A percentile compares a stretch with the other conserved stretches of the same genome.
Conservation (phyloP, 164 flowering plant species). For the Vitis amurensis region DNA sequence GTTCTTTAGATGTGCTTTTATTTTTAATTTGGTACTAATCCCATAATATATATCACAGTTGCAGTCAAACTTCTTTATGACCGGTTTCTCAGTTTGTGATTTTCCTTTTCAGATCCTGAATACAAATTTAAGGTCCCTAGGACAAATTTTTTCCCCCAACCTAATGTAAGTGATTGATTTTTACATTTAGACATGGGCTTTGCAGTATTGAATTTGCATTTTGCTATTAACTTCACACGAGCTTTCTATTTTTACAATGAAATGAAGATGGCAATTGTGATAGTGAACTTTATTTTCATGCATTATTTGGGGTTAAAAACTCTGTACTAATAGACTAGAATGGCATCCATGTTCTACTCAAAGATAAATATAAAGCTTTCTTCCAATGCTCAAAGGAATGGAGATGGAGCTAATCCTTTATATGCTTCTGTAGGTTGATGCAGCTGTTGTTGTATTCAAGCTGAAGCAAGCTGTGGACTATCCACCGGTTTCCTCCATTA, state of each 20-base stretch:
- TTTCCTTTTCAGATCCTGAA: conserved; percentile 67
- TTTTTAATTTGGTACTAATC: too few species aligned
- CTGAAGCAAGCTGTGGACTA: conserved; percentile 70
- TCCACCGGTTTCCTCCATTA: conserved; percentile 64
- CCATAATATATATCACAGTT: too few species aligned
- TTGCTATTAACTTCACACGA: neutral
- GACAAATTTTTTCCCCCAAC: conserved; percentile 89
- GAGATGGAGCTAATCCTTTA: neutral
- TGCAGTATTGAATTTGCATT: neutral
- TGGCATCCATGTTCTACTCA: too few species aligned
- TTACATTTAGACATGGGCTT: neutral
- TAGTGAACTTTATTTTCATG: too few species aligned
- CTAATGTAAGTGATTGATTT: conserved; percentile 62
- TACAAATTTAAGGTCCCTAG: conserved; percentile 79
- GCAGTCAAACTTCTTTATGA: neutral
- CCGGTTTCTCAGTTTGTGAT: neutral
- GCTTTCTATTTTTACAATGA: too few species aligned
- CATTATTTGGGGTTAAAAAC: too few species aligned
- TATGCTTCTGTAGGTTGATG: conserved; percentile 73
- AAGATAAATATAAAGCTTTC: neutral
- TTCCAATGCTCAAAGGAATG: neutral
- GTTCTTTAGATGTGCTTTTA: too few species aligned
- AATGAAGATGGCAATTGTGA: too few species aligned
- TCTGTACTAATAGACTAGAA: too few species aligned
- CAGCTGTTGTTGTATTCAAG: conserved; percentile 78